Evolutionary conservation across 2,329 filamentous ascomycete genomes (phyloP), one percentile per base, ranked within the genome.

Genomic region (Cucurbitaria berberidis): DNA sequence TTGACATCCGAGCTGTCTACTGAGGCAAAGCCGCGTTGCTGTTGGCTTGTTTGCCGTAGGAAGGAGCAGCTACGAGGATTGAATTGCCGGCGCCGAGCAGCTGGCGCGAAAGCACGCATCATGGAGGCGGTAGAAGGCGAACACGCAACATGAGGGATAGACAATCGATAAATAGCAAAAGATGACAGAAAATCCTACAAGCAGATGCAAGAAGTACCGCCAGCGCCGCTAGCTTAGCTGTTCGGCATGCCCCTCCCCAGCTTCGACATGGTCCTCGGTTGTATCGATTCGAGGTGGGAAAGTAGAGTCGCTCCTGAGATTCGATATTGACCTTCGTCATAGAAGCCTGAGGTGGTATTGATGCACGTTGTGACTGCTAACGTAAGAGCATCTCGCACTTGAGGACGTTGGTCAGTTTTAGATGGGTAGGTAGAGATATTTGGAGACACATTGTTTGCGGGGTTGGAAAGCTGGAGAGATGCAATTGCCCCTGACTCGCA

Each of bases 71-170:
- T 62, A 24, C 48, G 53, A 35, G 58, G 45, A 47, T 47, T 55
- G 41, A 58, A 60, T 24, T 38, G 53, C 35, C 50, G 58, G 19
- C 60, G 62, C 55, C 60, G 58, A 6, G 66, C n/a, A 36, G 64
- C 52, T 35, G 62, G 66, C 50, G 59, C 52, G 48, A 70, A 65
- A 5, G 53, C 53, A 55, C 62, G 64, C 69, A 72, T 72, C 16
- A 44, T 55, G 52, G 43, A 45, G 24, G 29, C 5, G 34, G 15
- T 15, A 22, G 13, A 29, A 27, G 24, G 7, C 11, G 40, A 10
- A 19, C n/a, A n/a, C n/a, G n/a, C n/a, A n/a, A n/a, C n/a, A n/a
- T n/a, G n/a, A n/a, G n/a, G n/a, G n/a, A n/a, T n/a, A n/a, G n/a
- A n/a, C n/a, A n/a, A n/a, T n/a, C n/a, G n/a, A n/a, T n/a, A n/a